Base-by-base conservation (phyloP, 345 rosid genomes). In the Hibiscus syriacus region DNA sequence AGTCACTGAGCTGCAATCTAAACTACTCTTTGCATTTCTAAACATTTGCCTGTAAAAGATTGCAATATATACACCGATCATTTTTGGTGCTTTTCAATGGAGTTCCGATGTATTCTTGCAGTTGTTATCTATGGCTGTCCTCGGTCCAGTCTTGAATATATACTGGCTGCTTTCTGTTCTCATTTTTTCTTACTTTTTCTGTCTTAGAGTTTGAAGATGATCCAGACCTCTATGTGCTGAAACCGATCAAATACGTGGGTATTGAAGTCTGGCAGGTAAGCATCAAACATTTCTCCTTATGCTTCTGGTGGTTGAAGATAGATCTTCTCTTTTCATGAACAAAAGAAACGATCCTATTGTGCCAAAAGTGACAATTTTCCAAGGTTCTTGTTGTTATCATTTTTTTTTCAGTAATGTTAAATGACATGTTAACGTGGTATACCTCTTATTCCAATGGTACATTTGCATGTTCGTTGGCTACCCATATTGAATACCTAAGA, bases 261-360 rank as follows among this genome's bases (percentile, higher is more conserved):
- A 88, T 92, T 68, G 98, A 92, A 84, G 93, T 92, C 65, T 92
- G 98, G 98, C 98, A 92, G 90, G 98, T 87, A 75, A 66, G 67
- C 36, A 50, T 64, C 39, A 12, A n/a, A 34, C 46, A 20, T 39
- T 61, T 43, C 58, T 43, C 70, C 66, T 16, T 46, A 14, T 20
- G 50, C 55, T 45, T 3, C 29, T 19, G 17, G 30, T 10, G 66
- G 41, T 56, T 36, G 30, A 43, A 4, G 39, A 68, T 68, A 16
- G 34, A 41, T 13, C 61, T 36, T 23, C 10, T 14, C 30, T 19
- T 55, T 67, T 38, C 25, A 17, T 6, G 63, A 32, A 58, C 63
- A 32, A 58, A 58, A n/a, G 43, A 58, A 58, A 58, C 10, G 8
- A 32, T 32, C 8, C 25, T 8, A n/a, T 17, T 17, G 7, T 58